A percentile compares a stretch with the other conserved stretches of the same genome.
phyloP scores from a whole-genome alignment of 148 eudicot species.

The Camellia granthamiana region DNA sequence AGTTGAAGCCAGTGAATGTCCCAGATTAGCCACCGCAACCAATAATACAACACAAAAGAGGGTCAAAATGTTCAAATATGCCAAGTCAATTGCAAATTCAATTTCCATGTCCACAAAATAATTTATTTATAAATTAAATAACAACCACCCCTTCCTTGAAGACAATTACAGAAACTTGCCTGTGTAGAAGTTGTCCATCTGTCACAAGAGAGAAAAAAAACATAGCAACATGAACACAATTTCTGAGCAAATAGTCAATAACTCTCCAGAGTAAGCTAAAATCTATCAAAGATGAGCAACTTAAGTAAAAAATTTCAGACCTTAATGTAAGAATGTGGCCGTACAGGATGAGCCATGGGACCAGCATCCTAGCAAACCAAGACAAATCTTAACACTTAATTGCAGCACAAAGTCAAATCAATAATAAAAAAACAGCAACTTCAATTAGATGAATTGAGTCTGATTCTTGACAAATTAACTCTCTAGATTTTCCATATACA shows the following conservation, averaged over 20 bases:
- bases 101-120: neutral
- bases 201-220: slow-evolving; percentile 20
- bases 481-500: neutral
- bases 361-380: slow-evolving; percentile 81
- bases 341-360: slow-evolving; percentile 99
- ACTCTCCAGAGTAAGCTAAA: neutral
- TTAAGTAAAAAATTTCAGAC: slow-evolving; percentile 26
- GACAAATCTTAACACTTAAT: slow-evolving; percentile 5
- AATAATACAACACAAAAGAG: slow-evolving; percentile 18
- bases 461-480: neutral
- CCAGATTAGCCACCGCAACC: slow-evolving; percentile 27
- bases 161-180: slow-evolving; percentile 39
- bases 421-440: neutral
- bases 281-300: neutral
- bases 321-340: slow-evolving; percentile 98
- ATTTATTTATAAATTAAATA: neutral
- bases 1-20: slow-evolving; percentile 20
- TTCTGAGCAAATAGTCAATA: neutral
- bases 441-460: slow-evolving; percentile 1
- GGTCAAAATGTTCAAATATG: slow-evolving; percentile 8
- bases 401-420: neutral
- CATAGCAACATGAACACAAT: slow-evolving; percentile 1
- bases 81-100: slow-evolving; percentile 22
- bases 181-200: slow-evolving; percentile 99
- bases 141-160: neutral